Percentiles rank a stretch among this genome's conserved stretches.
Evolutionary conservation across 2,329 filamentous ascomycete species (phyloP).

Genomic region (Cordyceps javanica): DNA sequence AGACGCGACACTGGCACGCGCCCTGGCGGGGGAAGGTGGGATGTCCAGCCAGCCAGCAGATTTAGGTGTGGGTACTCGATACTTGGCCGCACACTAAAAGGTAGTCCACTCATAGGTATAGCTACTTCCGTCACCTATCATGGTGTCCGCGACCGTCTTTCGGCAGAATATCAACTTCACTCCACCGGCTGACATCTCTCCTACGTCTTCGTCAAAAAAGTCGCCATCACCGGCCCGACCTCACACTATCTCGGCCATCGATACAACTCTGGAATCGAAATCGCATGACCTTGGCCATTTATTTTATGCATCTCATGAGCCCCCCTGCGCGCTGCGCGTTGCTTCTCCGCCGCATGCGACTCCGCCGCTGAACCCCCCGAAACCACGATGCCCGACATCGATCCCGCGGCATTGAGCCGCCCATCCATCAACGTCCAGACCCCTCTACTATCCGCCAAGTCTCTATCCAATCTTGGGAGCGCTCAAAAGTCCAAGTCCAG

Average conservation of each 20-base stretch:
- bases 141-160: constrained; percentile 18
- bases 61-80: background rate
- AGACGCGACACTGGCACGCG: constrained; percentile 23
- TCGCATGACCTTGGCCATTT: constrained; percentile 34
- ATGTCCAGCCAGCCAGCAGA: too few relatives aligned
- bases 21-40: constrained; percentile 13
- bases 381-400: constrained; percentile 59
- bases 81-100: background rate
- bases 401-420: constrained; percentile 62
- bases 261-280: constrained; percentile 31
- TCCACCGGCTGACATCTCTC: constrained; percentile 23
- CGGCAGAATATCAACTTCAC: constrained; percentile 32
- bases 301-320: constrained; percentile 40
- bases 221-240: constrained; percentile 35
- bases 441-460: constrained; percentile 51
- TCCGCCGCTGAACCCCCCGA: constrained; percentile 22
- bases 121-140: background rate
- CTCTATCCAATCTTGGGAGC: constrained; percentile 46
- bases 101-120: background rate
- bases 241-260: constrained; percentile 40
- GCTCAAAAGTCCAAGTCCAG: constrained; percentile 52
- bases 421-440: constrained; percentile 52
- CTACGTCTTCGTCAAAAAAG: constrained; percentile 18
- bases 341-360: constrained; percentile 43
- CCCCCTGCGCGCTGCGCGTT: constrained; percentile 37